Evolutionary conservation across 192 early-diverging fungal genomes (phyloP).

Genomic region (Chytriomyces confervae): DNA sequence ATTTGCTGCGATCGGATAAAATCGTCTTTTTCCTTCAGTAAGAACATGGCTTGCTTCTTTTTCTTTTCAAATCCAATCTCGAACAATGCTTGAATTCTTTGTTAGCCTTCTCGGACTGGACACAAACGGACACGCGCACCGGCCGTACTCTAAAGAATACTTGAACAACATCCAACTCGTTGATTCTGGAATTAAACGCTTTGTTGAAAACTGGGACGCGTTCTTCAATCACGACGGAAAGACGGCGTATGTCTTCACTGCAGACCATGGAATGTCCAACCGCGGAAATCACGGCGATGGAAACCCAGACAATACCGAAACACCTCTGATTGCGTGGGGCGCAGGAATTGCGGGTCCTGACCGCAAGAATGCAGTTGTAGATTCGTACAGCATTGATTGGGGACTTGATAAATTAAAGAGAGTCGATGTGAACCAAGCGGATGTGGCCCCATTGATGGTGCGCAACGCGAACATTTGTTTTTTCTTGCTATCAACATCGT

Average conservation of each 20-base stretch:
- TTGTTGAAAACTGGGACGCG: constrained; percentile 71
- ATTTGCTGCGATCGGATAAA: constrained; percentile 72
- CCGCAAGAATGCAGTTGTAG: constrained; percentile 61
- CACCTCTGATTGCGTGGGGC: constrained; percentile 94
- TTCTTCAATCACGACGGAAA: constrained; percentile 82
- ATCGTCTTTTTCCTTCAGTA: constrained; percentile 90
- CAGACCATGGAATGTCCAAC: constrained; percentile 97
- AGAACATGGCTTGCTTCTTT: background rate
- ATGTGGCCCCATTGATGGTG: constrained; percentile 96
- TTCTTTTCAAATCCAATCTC: background rate
- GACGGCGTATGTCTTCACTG: constrained; percentile 90
- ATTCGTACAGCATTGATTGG: constrained; percentile 73
- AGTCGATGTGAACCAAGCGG: constrained; percentile 90
- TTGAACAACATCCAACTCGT: constrained; percentile 84
- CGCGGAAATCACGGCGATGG: constrained; percentile 94
- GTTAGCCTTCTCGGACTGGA: constrained; percentile 84
- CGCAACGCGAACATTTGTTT: background rate
- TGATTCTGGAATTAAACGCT: constrained; percentile 73
- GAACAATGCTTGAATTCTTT: too few species aligned
- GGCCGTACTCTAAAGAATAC: constrained; percentile 87
- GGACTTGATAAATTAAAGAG: constrained; percentile 61
- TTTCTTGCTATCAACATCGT: constrained; percentile 9
- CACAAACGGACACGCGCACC: constrained; percentile 89
- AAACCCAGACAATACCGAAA: constrained; percentile 92
- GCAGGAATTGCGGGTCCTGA: constrained; percentile 80